Base-by-base conservation (phyloP, 202 grass and related monocot species). In the Musa balbisiana region DNA sequence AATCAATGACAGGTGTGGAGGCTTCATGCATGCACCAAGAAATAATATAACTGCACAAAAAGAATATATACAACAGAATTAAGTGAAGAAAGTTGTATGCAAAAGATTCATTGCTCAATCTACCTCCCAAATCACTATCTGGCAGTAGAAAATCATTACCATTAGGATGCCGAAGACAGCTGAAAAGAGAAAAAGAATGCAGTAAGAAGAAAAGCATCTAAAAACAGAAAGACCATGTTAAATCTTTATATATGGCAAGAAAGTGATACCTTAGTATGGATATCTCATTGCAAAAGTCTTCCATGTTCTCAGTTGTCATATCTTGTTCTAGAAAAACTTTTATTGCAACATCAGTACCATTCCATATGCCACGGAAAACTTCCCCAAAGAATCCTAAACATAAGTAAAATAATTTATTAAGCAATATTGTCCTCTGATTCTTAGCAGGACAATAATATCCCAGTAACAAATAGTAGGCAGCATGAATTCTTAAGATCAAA, bases 271-370 rank as follows among this genome's bases (percentile, higher is more conserved):
- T 90, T 49, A 99, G 73, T 78, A 99, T 99, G 73, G 87, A 99
- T 90, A 99, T 91, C 86, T 99, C 95, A 83, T 99, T 99, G 80
- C 91, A 94, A 77, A 99, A 99, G 82, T 99, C 95, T 90, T 99
- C 95, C 91, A 99, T 94, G 80, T 99, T 99, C 78, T 99, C 95
- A 87, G 87, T 87, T 78, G 95, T 99, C 68, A 99, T 80, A 90
- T 99, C 95, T 78, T 99, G 95, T 79, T 99, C 95, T 68, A 99
- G 80, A 85, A 99, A 99, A 78, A 99, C 78, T 94, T 99, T 99
- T 85, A 99, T 92, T 51, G 91, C 95, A 62, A 99, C 95, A 85
- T 99, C 95, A 75, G 89, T 95, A 69, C 95, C 95, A 88, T 99
- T 99, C 95, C 95, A 99, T 87, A 92, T 90, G 83, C 95, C 95